Conservation (phyloP, 2,329 filamentous ascomycete species). For the Neofusicoccum kwambonambiense region DNA sequence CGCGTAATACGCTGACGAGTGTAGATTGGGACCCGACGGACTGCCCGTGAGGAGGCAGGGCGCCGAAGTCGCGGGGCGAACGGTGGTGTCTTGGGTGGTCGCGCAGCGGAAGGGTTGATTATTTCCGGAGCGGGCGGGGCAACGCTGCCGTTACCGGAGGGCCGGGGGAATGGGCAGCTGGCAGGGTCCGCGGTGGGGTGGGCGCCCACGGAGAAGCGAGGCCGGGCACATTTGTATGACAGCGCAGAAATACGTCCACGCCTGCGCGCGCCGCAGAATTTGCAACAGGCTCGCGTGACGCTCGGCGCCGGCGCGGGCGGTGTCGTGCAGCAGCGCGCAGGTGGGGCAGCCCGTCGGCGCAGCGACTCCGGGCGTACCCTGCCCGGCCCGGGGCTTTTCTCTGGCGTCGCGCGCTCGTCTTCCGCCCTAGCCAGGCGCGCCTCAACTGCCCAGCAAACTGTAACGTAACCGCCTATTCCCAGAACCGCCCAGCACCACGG, state of each 20-base stretch:
- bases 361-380: background rate
- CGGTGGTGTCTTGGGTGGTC: background rate
- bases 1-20: slow-evolving; percentile 17
- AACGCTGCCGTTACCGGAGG: slow-evolving; percentile 14
- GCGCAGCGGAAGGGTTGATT: background rate
- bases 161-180: background rate
- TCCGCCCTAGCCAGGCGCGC: slow-evolving; percentile 9
- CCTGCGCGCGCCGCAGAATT: background rate
- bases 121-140: background rate
- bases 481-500: slow-evolving; percentile 7
- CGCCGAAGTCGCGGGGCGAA: slow-evolving; percentile 5
- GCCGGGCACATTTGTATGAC: slow-evolving; percentile 13
- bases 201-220: slow-evolving; percentile 6
- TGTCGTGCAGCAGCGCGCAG: background rate
- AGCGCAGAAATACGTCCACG: slow-evolving; percentile 6
- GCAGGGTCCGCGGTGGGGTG: slow-evolving; percentile 10
- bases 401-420: background rate
- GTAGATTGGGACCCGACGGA: slow-evolving; percentile 50
- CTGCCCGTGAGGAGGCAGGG: slow-evolving; percentile 27
- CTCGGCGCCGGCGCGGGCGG: slow-evolving; percentile 9
- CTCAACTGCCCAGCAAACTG: slow-evolving; percentile 16
- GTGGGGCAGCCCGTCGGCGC: slow-evolving; percentile 1
- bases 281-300: slow-evolving; percentile 15
- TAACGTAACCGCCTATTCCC: slow-evolving; percentile 17
- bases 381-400: background rate